Percentiles rank a stretch among this genome's conserved stretches.
Evolutionary conservation across 306 rosid genomes (phyloP).

Genomic region (Citrullus colocynthis): DNA sequence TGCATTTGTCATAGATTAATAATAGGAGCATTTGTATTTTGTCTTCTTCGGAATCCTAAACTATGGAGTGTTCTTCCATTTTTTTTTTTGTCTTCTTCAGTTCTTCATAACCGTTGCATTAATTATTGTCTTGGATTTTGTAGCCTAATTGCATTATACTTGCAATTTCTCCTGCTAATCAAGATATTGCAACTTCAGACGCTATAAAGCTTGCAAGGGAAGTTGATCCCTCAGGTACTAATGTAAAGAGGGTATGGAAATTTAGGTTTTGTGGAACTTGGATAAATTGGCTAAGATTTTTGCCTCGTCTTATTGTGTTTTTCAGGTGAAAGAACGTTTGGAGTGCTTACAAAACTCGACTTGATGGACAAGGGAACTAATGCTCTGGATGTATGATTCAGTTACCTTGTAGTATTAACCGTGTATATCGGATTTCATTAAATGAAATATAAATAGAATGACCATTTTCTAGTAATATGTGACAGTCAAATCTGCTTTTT

Average conservation of each 20-base stretch:
- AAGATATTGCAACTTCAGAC: slow-evolving; percentile 96
- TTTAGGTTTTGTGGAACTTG: background rate
- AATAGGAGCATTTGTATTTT: background rate
- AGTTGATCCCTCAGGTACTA: slow-evolving; percentile 76
- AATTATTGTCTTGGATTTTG: slow-evolving; percentile 33
- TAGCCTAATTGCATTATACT: slow-evolving; percentile 88
- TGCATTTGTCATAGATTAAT: background rate
- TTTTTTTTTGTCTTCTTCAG: background rate
- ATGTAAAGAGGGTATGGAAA: background rate
- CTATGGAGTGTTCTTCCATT: background rate
- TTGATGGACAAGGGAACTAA: slow-evolving; percentile 97
- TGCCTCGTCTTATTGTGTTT: slow-evolving; percentile 9
- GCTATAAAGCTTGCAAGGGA: slow-evolving; percentile 88
- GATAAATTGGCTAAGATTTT: background rate
- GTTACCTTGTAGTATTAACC: background rate
- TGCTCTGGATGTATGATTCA: slow-evolving; percentile 62
- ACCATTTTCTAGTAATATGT: background rate
- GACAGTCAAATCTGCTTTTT: background rate
- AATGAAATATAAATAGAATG: background rate
- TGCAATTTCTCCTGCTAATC: slow-evolving; percentile 94
- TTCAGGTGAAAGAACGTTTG: slow-evolving; percentile 93
- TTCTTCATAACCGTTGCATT: slow-evolving; percentile 7
- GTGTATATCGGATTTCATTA: background rate
- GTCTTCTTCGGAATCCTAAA: background rate
- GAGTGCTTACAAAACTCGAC: slow-evolving; percentile 89